phyloP scores from a whole-genome alignment of 2,329 filamentous ascomycete species.

The Polytolypa hystricis region DNA sequence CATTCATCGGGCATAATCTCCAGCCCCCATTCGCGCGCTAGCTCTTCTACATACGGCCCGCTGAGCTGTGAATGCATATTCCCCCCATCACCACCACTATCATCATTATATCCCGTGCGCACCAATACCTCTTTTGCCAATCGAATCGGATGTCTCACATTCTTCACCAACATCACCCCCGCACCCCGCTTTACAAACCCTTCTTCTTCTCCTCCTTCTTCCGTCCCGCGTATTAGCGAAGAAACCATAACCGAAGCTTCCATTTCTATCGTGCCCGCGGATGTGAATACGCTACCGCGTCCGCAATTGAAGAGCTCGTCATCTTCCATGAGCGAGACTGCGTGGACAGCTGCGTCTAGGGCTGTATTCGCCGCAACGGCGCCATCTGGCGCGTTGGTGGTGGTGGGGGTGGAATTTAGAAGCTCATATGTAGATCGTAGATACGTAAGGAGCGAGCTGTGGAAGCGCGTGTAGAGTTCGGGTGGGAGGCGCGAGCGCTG shows the following conservation, averaged over 20 bases:
- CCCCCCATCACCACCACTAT: conserved; percentile 27
- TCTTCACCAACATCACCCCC: conserved; percentile 60
- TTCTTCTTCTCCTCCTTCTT: conserved; percentile 2
- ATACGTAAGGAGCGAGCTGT: conserved; percentile 50
- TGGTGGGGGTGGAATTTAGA: conserved; percentile 18
- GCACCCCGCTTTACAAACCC: conserved; percentile 58
- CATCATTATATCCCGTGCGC: conserved; percentile 36
- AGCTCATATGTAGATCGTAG: conserved; percentile 38
- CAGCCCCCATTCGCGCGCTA: conserved; percentile 53
- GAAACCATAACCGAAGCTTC: conserved; percentile 83
- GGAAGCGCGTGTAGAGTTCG: conserved; percentile 48
- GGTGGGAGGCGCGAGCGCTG: conserved; percentile 48
- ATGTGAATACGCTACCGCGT: conserved; percentile 76
- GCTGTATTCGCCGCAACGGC: conserved; percentile 41
- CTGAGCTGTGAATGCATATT: conserved; percentile 54
- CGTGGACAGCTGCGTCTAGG: conserved; percentile 62
- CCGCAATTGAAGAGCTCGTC: conserved; percentile 75
- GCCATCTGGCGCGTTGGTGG: conserved; percentile 1
- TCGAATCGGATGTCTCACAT: conserved; percentile 68
- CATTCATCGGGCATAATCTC: conserved; percentile 59
- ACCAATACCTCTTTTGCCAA: conserved; percentile 62
- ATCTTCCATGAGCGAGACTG: conserved; percentile 66
- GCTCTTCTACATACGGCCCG: conserved; percentile 55
- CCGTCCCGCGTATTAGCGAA: conserved; percentile 11
- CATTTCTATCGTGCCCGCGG: conserved; percentile 70